Evolutionary conservation across 2,329 filamentous ascomycete species (phyloP), one percentile per base, ranked within the genome.

Genomic region (Aureobasidium sp.): DNA sequence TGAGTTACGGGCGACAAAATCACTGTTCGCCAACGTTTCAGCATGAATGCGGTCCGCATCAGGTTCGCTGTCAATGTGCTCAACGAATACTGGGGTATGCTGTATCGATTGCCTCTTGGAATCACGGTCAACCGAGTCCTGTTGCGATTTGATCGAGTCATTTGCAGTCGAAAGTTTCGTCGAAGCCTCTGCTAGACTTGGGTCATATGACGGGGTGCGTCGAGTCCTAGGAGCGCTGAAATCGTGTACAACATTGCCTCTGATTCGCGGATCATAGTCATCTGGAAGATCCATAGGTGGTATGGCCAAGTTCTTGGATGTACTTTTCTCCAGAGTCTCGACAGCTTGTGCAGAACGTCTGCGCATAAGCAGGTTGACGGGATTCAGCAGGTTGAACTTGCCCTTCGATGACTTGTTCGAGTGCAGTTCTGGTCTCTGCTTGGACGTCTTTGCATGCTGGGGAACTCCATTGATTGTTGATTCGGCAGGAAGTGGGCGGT

Each of bases 231-330:
- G 85, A 4, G 81, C 82, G 53, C 83, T 86, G 70, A 87, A 87
- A 67, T 87, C 85, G 72, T 87, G 84, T 1, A 87, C 78, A 26
- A 84, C 80, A 53, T 82, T 85, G 20, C 84, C 85, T 58, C 82
- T 79, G 63, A 87, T 87, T 59, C 84, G 78, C 13, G 84, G 84
- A 67, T 86, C 84, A 68, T 84, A 86, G 67, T 85, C 81, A 63
- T 84, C 83, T 2, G 83, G 82, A 26, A 74, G 66, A 26, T 64
- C 51, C 78, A 58, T 78, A 76, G 20, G 81, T 74, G 47, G 73
- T 70, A 13, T 79, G 56, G 76, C 80, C 42, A 76, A 77, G 32
- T 79, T 76, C 23, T 77, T 79, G 36, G 81, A 76, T 7, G 79
- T 78, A 20, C 78, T 73, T 48, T 84, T 81, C 36, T 84, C 82